Base-by-base conservation (phyloP, 345 rosid species). In the Brassica incana region DNA sequence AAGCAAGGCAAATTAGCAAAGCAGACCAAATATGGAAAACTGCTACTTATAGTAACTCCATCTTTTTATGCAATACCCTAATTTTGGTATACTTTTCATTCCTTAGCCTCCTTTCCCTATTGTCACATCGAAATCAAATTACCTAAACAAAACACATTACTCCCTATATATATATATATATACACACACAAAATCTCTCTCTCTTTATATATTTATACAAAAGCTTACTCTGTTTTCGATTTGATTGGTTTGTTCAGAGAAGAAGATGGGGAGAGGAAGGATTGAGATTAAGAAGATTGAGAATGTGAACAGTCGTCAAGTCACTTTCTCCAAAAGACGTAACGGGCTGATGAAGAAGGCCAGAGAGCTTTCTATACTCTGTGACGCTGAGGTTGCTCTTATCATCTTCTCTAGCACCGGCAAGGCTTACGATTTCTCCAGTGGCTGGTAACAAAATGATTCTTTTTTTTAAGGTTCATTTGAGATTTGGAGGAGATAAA, bases 281-380 rank as follows among this genome's bases (percentile, higher is more conserved):
- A 91, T 90, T 78, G 97, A 94, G 87, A 94, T 94, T 38, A 94
- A 90, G 84, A 94, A 84, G 84, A 94, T 94, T 48, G 98, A 94
- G 86, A 94, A 92, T 86, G 91, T 92, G 48, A 94, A 91, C 78
- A 92, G 93, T 86, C 92, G 98, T 86, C 97, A 94, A 84, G 98
- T 94, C 64, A 94, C 97, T 64, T 94, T 94, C 91, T 94, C 97
- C 8, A 94, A 94, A 76, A 87, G 98, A 82, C 85, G 97, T 72
- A 77, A 85, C 70, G 98, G 98, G 11, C 80, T 94, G 90, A 91
- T 94, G 36, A 94, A 94, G 72, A 90, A 94, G 71, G 95, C 98
- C 16, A 88, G 70, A 58, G 98, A 94, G 77, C 92, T 94, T 70
- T 85, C 98, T 48, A 85, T 92, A 78, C 91, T 94, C 66, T 92